Percentiles rank a stretch among this genome's conserved stretches.
phyloP scores from a whole-genome alignment of 306 rosid species.

The Dryas alaskensis region DNA sequence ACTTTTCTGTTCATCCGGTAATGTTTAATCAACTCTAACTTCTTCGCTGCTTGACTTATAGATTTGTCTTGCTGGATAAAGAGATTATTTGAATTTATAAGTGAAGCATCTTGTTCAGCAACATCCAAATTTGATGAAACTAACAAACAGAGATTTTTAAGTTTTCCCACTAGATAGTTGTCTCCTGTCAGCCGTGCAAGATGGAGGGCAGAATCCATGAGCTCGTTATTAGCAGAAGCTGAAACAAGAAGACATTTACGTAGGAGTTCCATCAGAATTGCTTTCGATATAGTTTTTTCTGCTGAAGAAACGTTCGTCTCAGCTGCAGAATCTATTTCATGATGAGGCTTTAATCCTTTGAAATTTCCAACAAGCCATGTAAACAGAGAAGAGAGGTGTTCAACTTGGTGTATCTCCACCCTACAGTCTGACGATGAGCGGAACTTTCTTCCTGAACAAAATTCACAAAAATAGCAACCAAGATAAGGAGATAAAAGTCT shows the following conservation, averaged over 20 bases:
- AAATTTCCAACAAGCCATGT: constrained; percentile 64
- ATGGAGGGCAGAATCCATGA: constrained; percentile 53
- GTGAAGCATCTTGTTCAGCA: constrained; percentile 28
- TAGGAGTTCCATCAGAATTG: constrained; percentile 50
- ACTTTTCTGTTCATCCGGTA: constrained; percentile 35
- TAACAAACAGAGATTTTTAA: constrained; percentile 42
- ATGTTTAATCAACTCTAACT: constrained; percentile 61
- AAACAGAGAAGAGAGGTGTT: constrained; percentile 65
- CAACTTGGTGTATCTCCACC: constrained; percentile 32
- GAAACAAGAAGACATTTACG: constrained; percentile 62
- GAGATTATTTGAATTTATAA: constrained; percentile 24
- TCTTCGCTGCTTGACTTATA: constrained; percentile 47
- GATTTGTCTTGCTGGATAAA: constrained; percentile 48
- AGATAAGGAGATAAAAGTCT: neutral
- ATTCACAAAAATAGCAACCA: constrained; percentile 7
- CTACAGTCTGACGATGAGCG: constrained; percentile 28
- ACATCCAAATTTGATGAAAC: constrained; percentile 36
- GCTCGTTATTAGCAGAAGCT: constrained; percentile 55
- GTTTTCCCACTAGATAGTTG: constrained; percentile 41
- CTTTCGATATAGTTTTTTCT: constrained; percentile 40
- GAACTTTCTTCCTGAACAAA: constrained; percentile 35
- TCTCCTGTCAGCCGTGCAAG: constrained; percentile 25
- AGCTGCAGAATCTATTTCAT: constrained; percentile 11
- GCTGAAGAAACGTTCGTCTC: constrained; percentile 28
- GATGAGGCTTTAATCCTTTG: constrained; percentile 28